phyloP scores from a whole-genome alignment of 1,139 yeast species.

The Geotrichum citri-aurantii region DNA sequence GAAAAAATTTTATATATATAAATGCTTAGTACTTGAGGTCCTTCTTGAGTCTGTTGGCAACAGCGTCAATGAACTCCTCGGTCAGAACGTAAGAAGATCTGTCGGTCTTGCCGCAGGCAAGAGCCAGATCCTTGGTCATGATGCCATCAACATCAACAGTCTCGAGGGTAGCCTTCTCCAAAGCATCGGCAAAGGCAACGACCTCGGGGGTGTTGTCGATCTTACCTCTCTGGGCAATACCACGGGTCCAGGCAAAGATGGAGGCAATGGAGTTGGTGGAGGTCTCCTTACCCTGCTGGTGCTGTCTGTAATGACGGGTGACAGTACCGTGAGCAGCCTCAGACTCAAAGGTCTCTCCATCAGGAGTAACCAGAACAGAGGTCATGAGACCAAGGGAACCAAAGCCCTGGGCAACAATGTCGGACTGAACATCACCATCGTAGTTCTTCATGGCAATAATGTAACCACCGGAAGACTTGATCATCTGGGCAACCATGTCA shows the following conservation, averaged over 20 bases:
- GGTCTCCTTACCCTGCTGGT: constrained; percentile 93
- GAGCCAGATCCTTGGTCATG: constrained; percentile 94
- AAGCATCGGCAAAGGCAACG: constrained; percentile 63
- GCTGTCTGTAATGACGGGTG: constrained; percentile 91
- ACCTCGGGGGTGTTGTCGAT: constrained; percentile 83
- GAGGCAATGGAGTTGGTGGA: constrained; percentile 99
- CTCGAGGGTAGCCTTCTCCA: constrained; percentile 79
- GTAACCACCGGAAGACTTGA: constrained; percentile 91
- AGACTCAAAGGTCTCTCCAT: constrained; percentile 90
- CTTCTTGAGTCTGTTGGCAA: constrained; percentile 46
- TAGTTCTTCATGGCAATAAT: constrained; percentile 94
- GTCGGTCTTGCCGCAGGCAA: constrained; percentile 79
- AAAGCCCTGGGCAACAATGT: constrained; percentile 95
- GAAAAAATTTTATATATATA: background rate
- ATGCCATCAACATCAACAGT: constrained; percentile 79
- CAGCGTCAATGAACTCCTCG: constrained; percentile 85
- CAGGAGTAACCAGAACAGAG: constrained; percentile 87
- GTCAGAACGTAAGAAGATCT: constrained; percentile 79
- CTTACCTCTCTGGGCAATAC: constrained; percentile 84
- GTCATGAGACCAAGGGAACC: constrained; percentile 97
- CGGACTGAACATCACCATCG: constrained; percentile 97
- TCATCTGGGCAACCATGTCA: constrained; percentile 98
- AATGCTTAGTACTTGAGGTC: constrained; percentile 21
- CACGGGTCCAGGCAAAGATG: constrained; percentile 94
- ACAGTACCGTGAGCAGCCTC: constrained; percentile 99